Base-by-base conservation (phyloP, 2,329 filamentous ascomycete genomes). In the Cladosporium sp. region DNA sequence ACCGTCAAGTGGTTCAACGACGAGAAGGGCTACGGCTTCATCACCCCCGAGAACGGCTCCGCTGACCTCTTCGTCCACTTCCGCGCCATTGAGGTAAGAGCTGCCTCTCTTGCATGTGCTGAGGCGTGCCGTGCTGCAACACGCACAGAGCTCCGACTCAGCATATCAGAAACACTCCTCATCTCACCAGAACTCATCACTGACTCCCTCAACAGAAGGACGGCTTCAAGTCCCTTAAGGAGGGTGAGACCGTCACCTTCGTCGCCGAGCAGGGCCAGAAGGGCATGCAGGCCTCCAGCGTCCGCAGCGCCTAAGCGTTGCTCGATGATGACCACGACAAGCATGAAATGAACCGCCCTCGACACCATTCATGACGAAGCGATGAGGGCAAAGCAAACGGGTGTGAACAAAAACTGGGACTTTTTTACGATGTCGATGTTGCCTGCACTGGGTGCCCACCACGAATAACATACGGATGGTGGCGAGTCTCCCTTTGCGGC, bases 1-100 rank as follows among this genome's bases (percentile, higher is more conserved):
- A 65, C 64, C 49, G 64, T 65, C 64, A 65, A 65, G 64, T 65
- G 64, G 64, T 65, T 65, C 64, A 65, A 65, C 64, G 64, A 65
- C 55, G 58, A 59, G 44, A 65, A 65, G 64, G 64, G 64, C 12
- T 65, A 59, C 55, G 64, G 64, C 30, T 65, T 65, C 64, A 65
- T 65, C 64, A 65, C 55, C 47, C 64, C 64, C 32, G 64, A 65
- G 64, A 65, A 65, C 64, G 64, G 64, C 57, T 64, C 61, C n/a
- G 64, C 64, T 28, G 64, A 65, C 58, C 64, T 65, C 55, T 65
- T 65, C 64, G 64, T 65, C 24, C 64, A 65, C 64, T 65, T 65
- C 64, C 64, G 64, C 64, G 64, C 64, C 57, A 65, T 65, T 49
- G 64, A 65, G 64, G 64, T 65, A 60, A 14, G 62, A 41, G 21